Conservation (phyloP, 306 rosid species). For the Glycyrrhiza uralensis region DNA sequence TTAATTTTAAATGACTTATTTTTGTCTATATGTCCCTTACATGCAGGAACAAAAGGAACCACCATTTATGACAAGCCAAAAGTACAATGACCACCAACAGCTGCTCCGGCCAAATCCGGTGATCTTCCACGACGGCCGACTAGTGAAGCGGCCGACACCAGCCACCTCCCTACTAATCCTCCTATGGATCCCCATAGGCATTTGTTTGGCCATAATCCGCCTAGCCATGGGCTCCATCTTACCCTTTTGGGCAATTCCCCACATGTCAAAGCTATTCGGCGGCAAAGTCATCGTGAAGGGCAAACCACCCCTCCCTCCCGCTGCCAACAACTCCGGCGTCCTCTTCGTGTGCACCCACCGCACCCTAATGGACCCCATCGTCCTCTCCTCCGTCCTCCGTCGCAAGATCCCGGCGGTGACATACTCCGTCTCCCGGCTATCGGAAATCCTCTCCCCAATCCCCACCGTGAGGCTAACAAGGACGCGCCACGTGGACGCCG, state of each 20-base stretch:
- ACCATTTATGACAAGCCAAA: conserved; percentile 34
- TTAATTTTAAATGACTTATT: not conserved
- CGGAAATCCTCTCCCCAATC: conserved; percentile 83
- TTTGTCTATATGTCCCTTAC: not conserved
- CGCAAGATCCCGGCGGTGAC: conserved; percentile 82
- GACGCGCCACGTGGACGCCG: conserved; percentile 60
- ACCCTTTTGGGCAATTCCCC: conserved; percentile 61
- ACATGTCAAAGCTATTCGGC: conserved; percentile 49
- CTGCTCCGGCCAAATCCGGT: conserved; percentile 71
- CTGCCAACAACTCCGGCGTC: conserved; percentile 48
- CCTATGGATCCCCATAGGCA: conserved; percentile 94
- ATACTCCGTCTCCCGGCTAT: conserved; percentile 75
- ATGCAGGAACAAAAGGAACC: conserved; percentile 58
- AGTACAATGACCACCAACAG: conserved; percentile 25
- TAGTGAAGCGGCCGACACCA: conserved; percentile 83
- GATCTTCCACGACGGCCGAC: conserved; percentile 94
- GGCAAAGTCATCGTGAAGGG: conserved; percentile 68
- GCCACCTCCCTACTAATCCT: conserved; percentile 64
- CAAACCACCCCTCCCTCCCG: conserved; percentile 53
- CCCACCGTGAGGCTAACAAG: conserved; percentile 77
- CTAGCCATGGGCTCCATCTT: conserved; percentile 39
- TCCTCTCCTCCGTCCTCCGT: conserved; percentile 64
- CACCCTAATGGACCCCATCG: conserved; percentile 87
- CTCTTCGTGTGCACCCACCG: conserved; percentile 92
- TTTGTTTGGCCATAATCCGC: conserved; percentile 58